Percentiles rank a stretch among this genome's conserved stretches.
Evolutionary conservation across 1,284 basidiomycete species (phyloP).

Genomic region (Kwoniella shivajii): DNA sequence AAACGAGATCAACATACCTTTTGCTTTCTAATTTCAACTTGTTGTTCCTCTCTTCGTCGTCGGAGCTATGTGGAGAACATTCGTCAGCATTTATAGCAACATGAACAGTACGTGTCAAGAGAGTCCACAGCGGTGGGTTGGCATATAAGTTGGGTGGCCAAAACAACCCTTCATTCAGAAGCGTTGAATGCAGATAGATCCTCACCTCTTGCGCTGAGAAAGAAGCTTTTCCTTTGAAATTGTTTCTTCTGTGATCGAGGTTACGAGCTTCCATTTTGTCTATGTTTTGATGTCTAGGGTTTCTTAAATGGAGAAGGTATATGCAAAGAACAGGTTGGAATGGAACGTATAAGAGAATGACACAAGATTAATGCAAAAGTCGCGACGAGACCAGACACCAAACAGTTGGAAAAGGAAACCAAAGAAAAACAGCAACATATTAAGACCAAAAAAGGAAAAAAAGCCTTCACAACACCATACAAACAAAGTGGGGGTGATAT

Average conservation of each 20-base stretch:
- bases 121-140: not conserved
- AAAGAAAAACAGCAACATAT: too few relatives aligned
- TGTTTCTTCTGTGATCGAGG: slow-evolving; percentile 52
- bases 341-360: too few relatives aligned
- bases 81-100: slow-evolving; percentile 2
- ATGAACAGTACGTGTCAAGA: not conserved
- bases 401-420: too few relatives aligned
- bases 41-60: slow-evolving; percentile 91
- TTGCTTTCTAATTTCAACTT: slow-evolving; percentile 94
- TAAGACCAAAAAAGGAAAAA: too few relatives aligned
- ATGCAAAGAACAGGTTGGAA: too few relatives aligned
- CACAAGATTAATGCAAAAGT: too few relatives aligned
- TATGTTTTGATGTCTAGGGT: too few relatives aligned
- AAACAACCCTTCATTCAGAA: too few relatives aligned
- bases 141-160: slow-evolving; percentile 22
- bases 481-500: too few relatives aligned
- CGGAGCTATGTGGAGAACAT: slow-evolving; percentile 61
- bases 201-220: slow-evolving; percentile 55
- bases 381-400: too few relatives aligned
- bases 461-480: too few relatives aligned
- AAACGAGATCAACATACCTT: slow-evolving; percentile 57
- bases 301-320: too few relatives aligned
- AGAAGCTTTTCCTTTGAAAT: slow-evolving; percentile 56
- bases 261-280: slow-evolving; percentile 48
- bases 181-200: slow-evolving; percentile 5